Percentiles rank a stretch among this genome's conserved stretches.
phyloP scores from a whole-genome alignment of 2,329 filamentous ascomycete species.

The Lasiodiplodia hormozganensis region DNA sequence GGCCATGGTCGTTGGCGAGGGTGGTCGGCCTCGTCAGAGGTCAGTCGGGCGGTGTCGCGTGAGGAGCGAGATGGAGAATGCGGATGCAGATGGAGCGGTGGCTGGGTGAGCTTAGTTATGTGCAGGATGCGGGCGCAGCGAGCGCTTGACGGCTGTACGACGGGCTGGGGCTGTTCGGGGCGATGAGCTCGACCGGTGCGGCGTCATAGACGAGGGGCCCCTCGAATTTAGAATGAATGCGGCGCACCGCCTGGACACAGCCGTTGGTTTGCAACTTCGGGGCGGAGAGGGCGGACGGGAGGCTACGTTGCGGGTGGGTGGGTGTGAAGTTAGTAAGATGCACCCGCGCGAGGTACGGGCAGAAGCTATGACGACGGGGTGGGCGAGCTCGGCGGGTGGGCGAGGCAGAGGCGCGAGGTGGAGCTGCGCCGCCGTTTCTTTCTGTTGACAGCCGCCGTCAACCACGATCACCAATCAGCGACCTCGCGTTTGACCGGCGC shows the following conservation, averaged over 20 bases:
- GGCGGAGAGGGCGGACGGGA: slow-evolving; percentile 5
- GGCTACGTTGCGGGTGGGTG: slow-evolving; percentile 4
- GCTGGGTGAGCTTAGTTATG: slow-evolving; percentile 11
- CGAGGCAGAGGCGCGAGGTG: slow-evolving; percentile 9
- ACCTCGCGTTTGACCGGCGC: slow-evolving; percentile 12
- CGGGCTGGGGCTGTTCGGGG: slow-evolving; percentile 18
- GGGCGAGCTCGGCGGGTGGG: slow-evolving; percentile 14
- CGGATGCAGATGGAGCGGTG: slow-evolving; percentile 10
- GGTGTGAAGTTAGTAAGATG: slow-evolving; percentile 21
- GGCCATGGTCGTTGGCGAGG: slow-evolving; percentile 39
- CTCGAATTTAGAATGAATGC: slow-evolving; percentile 13
- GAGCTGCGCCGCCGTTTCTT: slow-evolving; percentile 9
- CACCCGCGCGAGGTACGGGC: slow-evolving; percentile 18
- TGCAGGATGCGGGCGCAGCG: slow-evolving; percentile 10
- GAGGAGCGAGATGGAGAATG: not conserved
- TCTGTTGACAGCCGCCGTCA: slow-evolving; percentile 18
- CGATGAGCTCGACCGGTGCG: slow-evolving; percentile 25
- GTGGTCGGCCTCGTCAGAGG: slow-evolving; percentile 13
- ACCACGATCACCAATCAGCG: slow-evolving; percentile 25
- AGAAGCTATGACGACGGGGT: slow-evolving; percentile 28
- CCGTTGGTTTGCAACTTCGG: slow-evolving; percentile 3
- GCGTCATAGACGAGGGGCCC: slow-evolving; percentile 12
- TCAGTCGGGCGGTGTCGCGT: slow-evolving; percentile 23
- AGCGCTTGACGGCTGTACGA: slow-evolving; percentile 22
- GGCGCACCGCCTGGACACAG: slow-evolving; percentile 6